Evolutionary conservation across 805 yeast species (phyloP), one percentile per base, ranked within the genome.

Genomic region (Teunomyces barrocoloradensis): DNA sequence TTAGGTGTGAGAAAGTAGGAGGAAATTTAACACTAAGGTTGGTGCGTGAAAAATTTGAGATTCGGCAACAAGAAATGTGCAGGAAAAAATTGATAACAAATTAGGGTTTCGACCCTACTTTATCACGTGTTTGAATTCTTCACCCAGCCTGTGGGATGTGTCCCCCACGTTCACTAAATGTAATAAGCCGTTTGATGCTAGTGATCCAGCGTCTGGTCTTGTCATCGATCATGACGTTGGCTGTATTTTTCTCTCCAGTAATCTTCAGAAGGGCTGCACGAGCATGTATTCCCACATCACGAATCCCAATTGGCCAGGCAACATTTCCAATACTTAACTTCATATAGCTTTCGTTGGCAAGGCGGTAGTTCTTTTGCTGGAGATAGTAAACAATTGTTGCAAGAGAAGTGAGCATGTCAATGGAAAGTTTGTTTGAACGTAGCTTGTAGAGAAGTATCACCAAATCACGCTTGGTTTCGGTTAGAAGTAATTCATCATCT

Each of bases 241-340:
- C 84, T 7, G 74, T 58, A 49, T 62, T 62, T 38, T 59, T 57
- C 40, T 73, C 74, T 15, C 82, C 81, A 5, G 80, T 74, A 29
- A 85, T 77, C 53, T 78, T 79, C 48, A 75, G 73, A 44, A 79
- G 82, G 1, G 86, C 82, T 46, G 83, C 78, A 50, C 96, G 69
- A 9, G 82, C 84, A 61, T 89, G 96, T 48, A 89, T 87, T 42
- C 94, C 89, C 12, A 89, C 85, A 47, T 80, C 80, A 6, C 81
- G 71, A 11, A 89, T 87, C 23, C 96, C 97, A 53, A 89, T 85
- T 2, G 97, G 97, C 96, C 96, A 89, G 4, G 94, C 91, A 2
- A 86, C 89, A 55, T 88, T 87, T 1, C 96, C 97, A 13, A 89
- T 84, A 58, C 92, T 84, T 48, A 89, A 66, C 52, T 84, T 78